Percentiles rank a stretch among this genome's conserved stretches.
These are phyloP conservation scores for Leishmania major DNA, from an alignment of 208 protist genomes.

Conservation along the genomic window DNA sequence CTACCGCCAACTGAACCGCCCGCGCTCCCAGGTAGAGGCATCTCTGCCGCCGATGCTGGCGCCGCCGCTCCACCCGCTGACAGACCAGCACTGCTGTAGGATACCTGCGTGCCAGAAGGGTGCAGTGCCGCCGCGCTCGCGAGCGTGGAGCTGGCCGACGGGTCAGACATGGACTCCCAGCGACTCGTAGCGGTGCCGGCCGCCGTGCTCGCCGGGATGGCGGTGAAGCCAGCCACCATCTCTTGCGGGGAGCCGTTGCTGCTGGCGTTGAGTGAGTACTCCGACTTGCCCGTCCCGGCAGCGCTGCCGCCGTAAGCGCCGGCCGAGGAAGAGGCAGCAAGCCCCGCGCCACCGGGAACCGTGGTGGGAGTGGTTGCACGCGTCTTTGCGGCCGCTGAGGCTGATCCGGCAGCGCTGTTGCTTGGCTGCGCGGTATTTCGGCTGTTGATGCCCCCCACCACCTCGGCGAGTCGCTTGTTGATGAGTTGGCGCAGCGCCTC, in stretches of 20 bases:
- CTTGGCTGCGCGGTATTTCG: not conserved
- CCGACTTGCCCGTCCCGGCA: conserved; percentile 1
- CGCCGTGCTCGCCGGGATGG: not conserved
- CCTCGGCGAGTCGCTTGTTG: conserved; percentile 49
- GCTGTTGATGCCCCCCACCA: conserved; percentile 28
- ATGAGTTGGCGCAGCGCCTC: conserved; percentile 64
- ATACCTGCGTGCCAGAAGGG: not conserved
- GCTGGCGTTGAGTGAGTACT: not conserved
- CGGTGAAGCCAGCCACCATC: not conserved
- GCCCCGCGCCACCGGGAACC: not conserved
- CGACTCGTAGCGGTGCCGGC: not conserved
- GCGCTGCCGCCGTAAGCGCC: not conserved
- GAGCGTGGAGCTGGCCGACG: not conserved
- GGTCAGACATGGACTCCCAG: conserved; percentile 2
- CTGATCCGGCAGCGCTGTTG: not conserved
- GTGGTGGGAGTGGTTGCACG: not conserved
- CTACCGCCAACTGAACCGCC: not conserved
- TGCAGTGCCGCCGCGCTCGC: not conserved
- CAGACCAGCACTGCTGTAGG: not conserved
- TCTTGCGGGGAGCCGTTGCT: conserved; percentile 2
- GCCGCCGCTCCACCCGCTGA: not conserved
- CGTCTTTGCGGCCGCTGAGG: not conserved
- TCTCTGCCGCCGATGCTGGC: not conserved
- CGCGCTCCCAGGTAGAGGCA: not conserved
- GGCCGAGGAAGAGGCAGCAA: not conserved